phyloP scores from a whole-genome alignment of 306 rosid species.

The Sophora flavescens region DNA sequence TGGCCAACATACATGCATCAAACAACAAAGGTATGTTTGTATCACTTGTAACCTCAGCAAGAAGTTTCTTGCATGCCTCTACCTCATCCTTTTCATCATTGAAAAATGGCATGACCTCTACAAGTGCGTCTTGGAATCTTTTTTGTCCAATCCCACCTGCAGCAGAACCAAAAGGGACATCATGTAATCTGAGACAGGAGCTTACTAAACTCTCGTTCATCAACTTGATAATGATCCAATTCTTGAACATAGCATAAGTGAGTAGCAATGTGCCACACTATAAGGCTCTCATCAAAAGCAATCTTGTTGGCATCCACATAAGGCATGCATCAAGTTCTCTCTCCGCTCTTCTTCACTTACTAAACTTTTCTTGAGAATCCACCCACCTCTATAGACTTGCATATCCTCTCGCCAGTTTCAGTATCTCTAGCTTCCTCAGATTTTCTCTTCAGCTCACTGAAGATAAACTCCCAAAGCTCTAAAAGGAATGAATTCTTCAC shows the following conservation, averaged over 20 bases:
- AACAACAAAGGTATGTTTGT: constrained; percentile 1
- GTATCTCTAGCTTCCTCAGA: no score
- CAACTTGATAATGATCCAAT: background rate
- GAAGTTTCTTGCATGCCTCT: background rate
- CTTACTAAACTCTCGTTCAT: background rate
- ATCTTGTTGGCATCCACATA: background rate
- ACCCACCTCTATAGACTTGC: no score
- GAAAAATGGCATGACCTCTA: background rate
- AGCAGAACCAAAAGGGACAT: background rate
- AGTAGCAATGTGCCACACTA: constrained; percentile 41
- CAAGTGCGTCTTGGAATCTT: constrained; percentile 15
- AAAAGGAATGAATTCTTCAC: no score
- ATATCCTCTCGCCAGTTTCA: no score
- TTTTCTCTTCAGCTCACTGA: background rate
- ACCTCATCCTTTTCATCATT: no score
- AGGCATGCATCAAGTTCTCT: background rate
- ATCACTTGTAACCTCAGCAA: background rate
- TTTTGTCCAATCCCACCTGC: background rate
- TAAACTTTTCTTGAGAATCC: background rate
- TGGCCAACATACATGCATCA: constrained; percentile 3
- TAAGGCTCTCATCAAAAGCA: background rate
- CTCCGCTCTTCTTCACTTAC: no score
- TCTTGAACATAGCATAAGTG: background rate
- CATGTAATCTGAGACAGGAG: constrained; percentile 33
- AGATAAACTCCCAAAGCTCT: background rate